Evolutionary conservation across 257 asterid species (phyloP), one percentile per base, ranked within the genome.

Genomic region (Ballota nigra): DNA sequence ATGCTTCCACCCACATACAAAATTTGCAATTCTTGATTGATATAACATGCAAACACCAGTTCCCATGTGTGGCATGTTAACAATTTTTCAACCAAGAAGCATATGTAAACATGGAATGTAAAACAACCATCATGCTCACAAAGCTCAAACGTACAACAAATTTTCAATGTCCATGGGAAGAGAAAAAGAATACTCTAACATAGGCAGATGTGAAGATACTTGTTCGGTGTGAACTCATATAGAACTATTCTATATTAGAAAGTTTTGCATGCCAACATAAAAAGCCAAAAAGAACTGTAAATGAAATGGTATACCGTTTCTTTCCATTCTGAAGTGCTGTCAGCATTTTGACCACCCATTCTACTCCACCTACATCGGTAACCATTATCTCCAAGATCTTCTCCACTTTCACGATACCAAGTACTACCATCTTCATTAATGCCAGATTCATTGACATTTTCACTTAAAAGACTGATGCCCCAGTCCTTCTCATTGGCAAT

Each of bases 401-500:
- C 97, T 19, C 94, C 90, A 83, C 93, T 88, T 79, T 95, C 98
- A 47, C 91, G 88, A 55, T 78, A 87, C 98, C 99, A 95, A 8
- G 91, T 87, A 71, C 97, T 92, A 0, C 91, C 97, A 80, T 95
- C 99, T 72, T 95, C 98, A 75, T 90, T 90, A 20, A 72, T 85
- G 60, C 96, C 99, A 23, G 92, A 58, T 84, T 95, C 99, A 67
- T 80, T 90, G 53, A 71, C 87, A 79, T 63, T 77, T 55, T 90
- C 99, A 78, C 79, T 83, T 77, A 89, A 55, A 77, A 95, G 67
- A 81, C 78, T 85, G 77, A 95, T 95, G 20, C 97, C 99, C 99
- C 98, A 95, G 63, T 95, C 98, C 81, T 89, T 90, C 86, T 95
- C 98, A 51, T 90, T 95, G 69, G 97, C 99, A 70, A 95, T 95